A percentile compares a stretch with the other conserved stretches of the same genome.
These are phyloP conservation scores for Colletotrichum siamense DNA, from an alignment of 2,329 filamentous ascomycete genomes.

Conservation along the genomic window DNA sequence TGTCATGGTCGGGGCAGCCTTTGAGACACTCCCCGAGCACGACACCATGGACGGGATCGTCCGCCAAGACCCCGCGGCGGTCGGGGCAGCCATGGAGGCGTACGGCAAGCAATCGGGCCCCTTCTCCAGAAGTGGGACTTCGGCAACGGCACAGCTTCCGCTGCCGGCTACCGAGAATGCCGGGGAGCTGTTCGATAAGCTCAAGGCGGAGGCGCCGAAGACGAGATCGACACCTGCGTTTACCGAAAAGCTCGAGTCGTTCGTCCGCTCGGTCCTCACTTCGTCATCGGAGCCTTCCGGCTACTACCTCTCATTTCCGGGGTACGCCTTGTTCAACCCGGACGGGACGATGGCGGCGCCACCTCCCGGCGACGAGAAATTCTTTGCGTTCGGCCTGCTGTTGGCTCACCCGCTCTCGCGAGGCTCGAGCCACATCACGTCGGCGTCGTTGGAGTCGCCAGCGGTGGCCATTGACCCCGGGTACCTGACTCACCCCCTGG, in stretches of 20 bases:
- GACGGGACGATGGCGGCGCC: constrained; percentile 19
- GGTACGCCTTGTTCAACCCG: constrained; percentile 17
- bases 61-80: constrained; percentile 22
- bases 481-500: constrained; percentile 61
- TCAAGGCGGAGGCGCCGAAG: neutral
- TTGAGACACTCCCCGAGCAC: constrained; percentile 26
- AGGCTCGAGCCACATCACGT: constrained; percentile 63
- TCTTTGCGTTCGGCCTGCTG: constrained; percentile 60
- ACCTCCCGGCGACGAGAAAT: constrained; percentile 37
- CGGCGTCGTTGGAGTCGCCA: constrained; percentile 32
- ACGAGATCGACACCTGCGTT: constrained; percentile 9
- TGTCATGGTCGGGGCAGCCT: constrained; percentile 24
- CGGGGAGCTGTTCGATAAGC: constrained; percentile 28
- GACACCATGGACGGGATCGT: constrained; percentile 27
- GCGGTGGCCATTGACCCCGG: constrained; percentile 51
- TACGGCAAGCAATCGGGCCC: constrained; percentile 26
- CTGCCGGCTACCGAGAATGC: constrained; percentile 31
- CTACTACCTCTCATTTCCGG: constrained; percentile 21
- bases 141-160: constrained; percentile 26
- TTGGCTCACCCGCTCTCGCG: constrained; percentile 67
- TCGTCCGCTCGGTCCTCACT: constrained; percentile 16
- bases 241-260: constrained; percentile 3
- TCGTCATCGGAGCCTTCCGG: constrained; percentile 21
- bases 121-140: constrained; percentile 24
- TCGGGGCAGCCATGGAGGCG: constrained; percentile 26